These are phyloP conservation scores for Cadophora luteo-olivacea DNA, from an alignment of 2,329 filamentous ascomycete species.

Conservation along the genomic window DNA sequence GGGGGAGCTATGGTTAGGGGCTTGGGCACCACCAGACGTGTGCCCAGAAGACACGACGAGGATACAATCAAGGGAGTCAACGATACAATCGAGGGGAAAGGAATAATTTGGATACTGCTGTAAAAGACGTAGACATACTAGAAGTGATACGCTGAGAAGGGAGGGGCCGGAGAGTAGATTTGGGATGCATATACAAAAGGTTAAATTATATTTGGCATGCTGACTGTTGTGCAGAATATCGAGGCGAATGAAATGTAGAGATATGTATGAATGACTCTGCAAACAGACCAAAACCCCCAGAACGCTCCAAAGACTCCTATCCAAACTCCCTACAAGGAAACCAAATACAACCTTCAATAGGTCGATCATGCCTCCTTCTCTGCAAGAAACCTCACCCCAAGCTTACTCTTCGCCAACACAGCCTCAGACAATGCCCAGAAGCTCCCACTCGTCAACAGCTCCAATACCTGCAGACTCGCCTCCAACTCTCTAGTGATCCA, in stretches of 20 bases:
- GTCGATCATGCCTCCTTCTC: constrained; percentile 15
- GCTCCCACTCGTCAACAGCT: constrained; percentile 35
- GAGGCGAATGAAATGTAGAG: background rate
- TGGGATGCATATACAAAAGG: background rate
- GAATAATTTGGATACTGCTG: too few species aligned
- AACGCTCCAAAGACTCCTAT: background rate
- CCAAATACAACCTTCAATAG: background rate
- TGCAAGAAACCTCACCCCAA: constrained; percentile 21
- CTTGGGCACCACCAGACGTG: too few species aligned
- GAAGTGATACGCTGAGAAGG: background rate
- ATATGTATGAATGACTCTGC: background rate
- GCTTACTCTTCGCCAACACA: constrained; percentile 40
- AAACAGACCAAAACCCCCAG: background rate
- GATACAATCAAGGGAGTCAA: too few species aligned
- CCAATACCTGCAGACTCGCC: constrained; percentile 39
- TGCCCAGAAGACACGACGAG: too few species aligned
- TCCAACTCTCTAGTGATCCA: constrained; percentile 47
- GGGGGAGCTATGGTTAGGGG: too few species aligned
- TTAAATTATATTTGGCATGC: background rate
- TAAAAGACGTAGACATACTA: too few species aligned
- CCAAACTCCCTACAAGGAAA: background rate
- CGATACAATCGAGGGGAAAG: too few species aligned
- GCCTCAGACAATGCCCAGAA: constrained; percentile 39
- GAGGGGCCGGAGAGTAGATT: too few species aligned
- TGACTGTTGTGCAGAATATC: background rate